phyloP scores from a whole-genome alignment of 148 eudicot genomes.

The Camellia lanceoleosa region DNA sequence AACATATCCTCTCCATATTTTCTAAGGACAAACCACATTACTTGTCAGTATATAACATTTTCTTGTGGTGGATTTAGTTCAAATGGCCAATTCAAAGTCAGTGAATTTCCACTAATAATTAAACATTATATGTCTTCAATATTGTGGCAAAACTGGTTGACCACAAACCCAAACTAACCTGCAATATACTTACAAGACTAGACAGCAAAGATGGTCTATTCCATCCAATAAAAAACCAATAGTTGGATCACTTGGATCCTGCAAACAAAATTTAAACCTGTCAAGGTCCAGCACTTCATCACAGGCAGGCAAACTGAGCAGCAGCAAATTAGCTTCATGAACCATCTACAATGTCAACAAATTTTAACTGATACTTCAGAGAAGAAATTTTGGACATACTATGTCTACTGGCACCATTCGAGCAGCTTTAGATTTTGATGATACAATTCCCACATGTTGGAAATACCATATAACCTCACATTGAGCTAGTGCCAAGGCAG shows the following conservation, averaged over 20 bases:
- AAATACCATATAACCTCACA: constrained; percentile 96
- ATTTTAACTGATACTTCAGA: background rate
- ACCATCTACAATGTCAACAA: constrained; percentile 5
- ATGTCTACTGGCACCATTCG: constrained; percentile 72
- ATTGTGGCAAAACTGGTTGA: constrained; percentile 1
- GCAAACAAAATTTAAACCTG: constrained; percentile 27
- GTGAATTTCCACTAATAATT: background rate
- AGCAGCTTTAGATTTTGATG: constrained; percentile 73
- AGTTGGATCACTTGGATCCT: constrained; percentile 99
- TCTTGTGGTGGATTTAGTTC: background rate
- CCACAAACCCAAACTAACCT: constrained; percentile 43
- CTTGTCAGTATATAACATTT: background rate
- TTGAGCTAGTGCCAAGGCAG: constrained; percentile 97
- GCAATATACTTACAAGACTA: constrained; percentile 99
- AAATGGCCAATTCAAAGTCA: background rate
- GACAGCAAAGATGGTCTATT: constrained; percentile 87
- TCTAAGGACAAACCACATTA: background rate
- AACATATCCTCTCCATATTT: too few relatives aligned
- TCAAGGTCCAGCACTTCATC: constrained; percentile 9
- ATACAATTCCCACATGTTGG: constrained; percentile 89
- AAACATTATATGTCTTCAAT: background rate
- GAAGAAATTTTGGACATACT: constrained; percentile 43
- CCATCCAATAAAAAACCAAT: constrained; percentile 92
- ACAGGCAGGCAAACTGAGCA: constrained; percentile 2
- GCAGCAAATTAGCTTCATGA: constrained; percentile 3